These are phyloP conservation scores for Aspergillus sp. DNA, from an alignment of 2,329 filamentous ascomycete genomes.

Conservation along the genomic window DNA sequence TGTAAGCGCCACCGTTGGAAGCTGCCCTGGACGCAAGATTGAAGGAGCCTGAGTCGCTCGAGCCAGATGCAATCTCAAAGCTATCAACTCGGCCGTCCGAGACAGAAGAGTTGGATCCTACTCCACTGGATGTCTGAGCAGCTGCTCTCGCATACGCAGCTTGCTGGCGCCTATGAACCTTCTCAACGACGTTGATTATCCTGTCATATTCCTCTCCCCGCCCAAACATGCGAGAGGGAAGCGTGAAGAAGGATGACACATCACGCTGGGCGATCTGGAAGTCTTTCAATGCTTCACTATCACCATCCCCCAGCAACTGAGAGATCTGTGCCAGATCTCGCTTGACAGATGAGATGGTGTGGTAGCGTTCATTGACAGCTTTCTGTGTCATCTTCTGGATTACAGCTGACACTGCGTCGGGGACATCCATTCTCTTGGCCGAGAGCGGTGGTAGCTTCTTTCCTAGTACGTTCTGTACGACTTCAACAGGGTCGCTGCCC, in stretches of 20 bases:
- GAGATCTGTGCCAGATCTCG: constrained; percentile 76
- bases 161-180: constrained; percentile 67
- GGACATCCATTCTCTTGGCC: constrained; percentile 76
- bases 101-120: constrained; percentile 57
- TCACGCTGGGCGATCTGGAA: constrained; percentile 82
- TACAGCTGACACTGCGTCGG: constrained; percentile 76
- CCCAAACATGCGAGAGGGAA: constrained; percentile 80
- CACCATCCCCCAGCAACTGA: constrained; percentile 72
- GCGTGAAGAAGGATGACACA: constrained; percentile 86
- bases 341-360: constrained; percentile 83
- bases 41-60: constrained; percentile 56
- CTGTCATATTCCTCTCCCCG: constrained; percentile 70
- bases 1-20: constrained; percentile 36
- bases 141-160: constrained; percentile 34
- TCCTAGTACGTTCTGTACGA: constrained; percentile 85
- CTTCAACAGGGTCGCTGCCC: constrained; percentile 78
- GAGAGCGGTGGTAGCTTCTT: constrained; percentile 77
- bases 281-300: constrained; percentile 68
- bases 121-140: constrained; percentile 40
- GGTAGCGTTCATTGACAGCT: constrained; percentile 82
- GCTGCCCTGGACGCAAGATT: constrained; percentile 41
- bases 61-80: constrained; percentile 54
- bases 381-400: constrained; percentile 93
- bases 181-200: constrained; percentile 74
- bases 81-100: constrained; percentile 54